A percentile compares a stretch with the other conserved stretches of the same genome.
phyloP scores from a whole-genome alignment of 371 early-diverging fungal species.

The Mortierella sp. region DNA sequence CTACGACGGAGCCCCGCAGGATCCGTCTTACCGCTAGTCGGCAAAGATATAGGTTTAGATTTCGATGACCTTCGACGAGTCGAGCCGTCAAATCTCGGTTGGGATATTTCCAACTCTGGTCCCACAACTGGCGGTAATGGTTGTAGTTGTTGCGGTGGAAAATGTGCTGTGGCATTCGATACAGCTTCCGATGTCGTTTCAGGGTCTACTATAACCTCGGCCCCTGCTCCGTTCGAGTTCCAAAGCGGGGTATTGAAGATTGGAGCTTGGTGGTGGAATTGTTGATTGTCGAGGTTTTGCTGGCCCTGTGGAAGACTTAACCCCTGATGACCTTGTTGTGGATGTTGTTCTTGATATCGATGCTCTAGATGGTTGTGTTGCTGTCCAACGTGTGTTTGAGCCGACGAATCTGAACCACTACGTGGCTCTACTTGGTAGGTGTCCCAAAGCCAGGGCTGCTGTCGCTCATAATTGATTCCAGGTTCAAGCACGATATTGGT shows the following conservation, averaged over 20 bases:
- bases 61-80: conserved; percentile 1
- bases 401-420: background rate
- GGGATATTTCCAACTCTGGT: background rate
- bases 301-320: conserved; percentile 5
- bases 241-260: background rate
- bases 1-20: background rate
- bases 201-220: too few species aligned
- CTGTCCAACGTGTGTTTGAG: background rate
- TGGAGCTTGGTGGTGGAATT: conserved; percentile 3
- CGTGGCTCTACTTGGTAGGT: background rate
- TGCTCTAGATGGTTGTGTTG: background rate
- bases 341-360: background rate
- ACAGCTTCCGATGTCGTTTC: background rate
- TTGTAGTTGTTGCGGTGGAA: background rate
- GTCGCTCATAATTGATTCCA: background rate
- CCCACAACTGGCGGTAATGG: background rate
- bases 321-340: background rate
- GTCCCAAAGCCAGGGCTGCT: background rate
- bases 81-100: background rate
- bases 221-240: background rate
- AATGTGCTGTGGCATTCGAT: background rate
- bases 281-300: conserved; percentile 3
- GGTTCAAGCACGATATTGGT: background rate
- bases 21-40: background rate
- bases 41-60: background rate